Evolutionary conservation across 352 stramenopile species (phyloP).

Genomic region (Phytophthora syringae): DNA sequence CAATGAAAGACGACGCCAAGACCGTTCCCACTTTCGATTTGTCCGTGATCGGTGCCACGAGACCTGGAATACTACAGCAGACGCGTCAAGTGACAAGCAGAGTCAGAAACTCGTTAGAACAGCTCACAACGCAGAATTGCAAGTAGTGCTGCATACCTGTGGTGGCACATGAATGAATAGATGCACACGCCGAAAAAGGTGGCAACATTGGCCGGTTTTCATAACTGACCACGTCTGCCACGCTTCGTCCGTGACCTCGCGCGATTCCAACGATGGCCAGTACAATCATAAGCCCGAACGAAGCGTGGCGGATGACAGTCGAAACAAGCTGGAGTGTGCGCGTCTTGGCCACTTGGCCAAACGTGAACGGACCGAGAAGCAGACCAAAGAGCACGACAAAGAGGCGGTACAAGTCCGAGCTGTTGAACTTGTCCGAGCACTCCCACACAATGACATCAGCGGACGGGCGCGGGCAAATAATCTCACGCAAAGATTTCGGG

Average conservation of each 20-base stretch:
- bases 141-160: slow-evolving; percentile 55
- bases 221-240: slow-evolving; percentile 74
- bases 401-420: slow-evolving; percentile 82
- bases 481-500: slow-evolving; percentile 87
- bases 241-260: slow-evolving; percentile 62
- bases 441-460: slow-evolving; percentile 59
- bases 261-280: slow-evolving; percentile 75
- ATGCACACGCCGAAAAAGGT: slow-evolving; percentile 90
- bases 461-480: slow-evolving; percentile 76
- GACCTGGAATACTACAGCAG: slow-evolving; percentile 67
- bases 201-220: slow-evolving; percentile 73
- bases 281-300: slow-evolving; percentile 87
- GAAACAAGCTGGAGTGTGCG: slow-evolving; percentile 76
- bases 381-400: slow-evolving; percentile 81
- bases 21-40: slow-evolving; percentile 77
- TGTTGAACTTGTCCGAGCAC: slow-evolving; percentile 74
- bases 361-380: slow-evolving; percentile 77
- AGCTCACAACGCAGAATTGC: not conserved
- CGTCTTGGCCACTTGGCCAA: slow-evolving; percentile 89
- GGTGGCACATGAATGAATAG: slow-evolving; percentile 93
- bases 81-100: not conserved
- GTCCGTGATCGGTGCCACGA: slow-evolving; percentile 84
- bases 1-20: slow-evolving; percentile 70
- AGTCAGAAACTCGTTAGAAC: not conserved
- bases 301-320: slow-evolving; percentile 83